These are phyloP conservation scores for peach (Prunus persica) DNA, from an alignment of 306 rosid genomes.

Conservation along the genomic window Prunus_persica_NCBIv2 NC_034009.1:42498001-42498500, in stretches of 20 bases:
- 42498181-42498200: slow-evolving; percentile 87
- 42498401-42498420: slow-evolving; percentile 55
- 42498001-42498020: slow-evolving; percentile 73
- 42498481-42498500: slow-evolving; percentile 49
- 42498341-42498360: slow-evolving; percentile 6
- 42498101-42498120: slow-evolving; percentile 27
- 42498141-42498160: slow-evolving; percentile 25
- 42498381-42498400: slow-evolving; percentile 69
- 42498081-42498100: slow-evolving; percentile 35
- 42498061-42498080: slow-evolving; percentile 91
- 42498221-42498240: slow-evolving; percentile 77
- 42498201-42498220: slow-evolving; percentile 73
- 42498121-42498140: slow-evolving; percentile 7
- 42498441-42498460: slow-evolving; percentile 41
- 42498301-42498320: slow-evolving; percentile 18
- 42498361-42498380: slow-evolving; percentile 58
- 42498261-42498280: slow-evolving; percentile 64
- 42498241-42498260: slow-evolving; percentile 69
- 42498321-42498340: slow-evolving; percentile 11
- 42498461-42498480: slow-evolving; percentile 53
- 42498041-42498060: slow-evolving; percentile 85
- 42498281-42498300: slow-evolving; percentile 56
- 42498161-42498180: slow-evolving; percentile 95
- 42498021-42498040: slow-evolving; percentile 67
- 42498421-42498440: slow-evolving; percentile 67